Evolutionary conservation across 139 green algal genomes (phyloP), one percentile per base, ranked within the genome.

Genomic region (Volvox reticuliferus): DNA sequence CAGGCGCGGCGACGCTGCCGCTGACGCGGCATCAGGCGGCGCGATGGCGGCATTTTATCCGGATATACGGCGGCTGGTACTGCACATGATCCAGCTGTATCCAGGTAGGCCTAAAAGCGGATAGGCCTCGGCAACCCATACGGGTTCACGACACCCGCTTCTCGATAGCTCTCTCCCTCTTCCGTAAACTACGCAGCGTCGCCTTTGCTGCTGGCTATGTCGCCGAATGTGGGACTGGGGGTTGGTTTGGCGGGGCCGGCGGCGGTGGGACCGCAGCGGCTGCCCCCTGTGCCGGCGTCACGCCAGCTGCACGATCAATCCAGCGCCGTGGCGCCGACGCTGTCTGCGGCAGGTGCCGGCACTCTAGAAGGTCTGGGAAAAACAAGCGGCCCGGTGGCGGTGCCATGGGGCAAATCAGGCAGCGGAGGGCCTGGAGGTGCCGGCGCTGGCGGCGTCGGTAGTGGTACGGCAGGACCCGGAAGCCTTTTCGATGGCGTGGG

Each of bases 21-120:
- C 86, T 5, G 86, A 90, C 50, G 69, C 86, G 30, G 71, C 86
- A 13, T 30, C 36, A 1, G 9, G 30, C 73, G 44, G 86, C 73
- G 50, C 62, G 78, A 84, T 93, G 62, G 76, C 85, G 76, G 77
- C 33, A 22, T 28, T 95, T 78, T 90, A 97, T 82, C 68, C 85
- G 18, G 81, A 93, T 24, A 78, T 97, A 5, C 92, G 91, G 65
- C 91, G 91, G 33, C 89, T 99, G 78, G 92, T 99, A 3, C 76
- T 95, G 86, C 95, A 98, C 94, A 99, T 99, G 98, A 96, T 98
- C 26, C 96, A 98, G 92, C 89, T 95, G 12, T 93, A 98, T 85
- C 98, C 98, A 82, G 88, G 30, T 62, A 35, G 44, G 44, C 9
- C 44, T 14, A 55, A 55, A 9, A 55, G 5, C 44, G 44, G 44